Base-by-base conservation (phyloP, 306 rosid species). In the Fagus sylvatica region DNA sequence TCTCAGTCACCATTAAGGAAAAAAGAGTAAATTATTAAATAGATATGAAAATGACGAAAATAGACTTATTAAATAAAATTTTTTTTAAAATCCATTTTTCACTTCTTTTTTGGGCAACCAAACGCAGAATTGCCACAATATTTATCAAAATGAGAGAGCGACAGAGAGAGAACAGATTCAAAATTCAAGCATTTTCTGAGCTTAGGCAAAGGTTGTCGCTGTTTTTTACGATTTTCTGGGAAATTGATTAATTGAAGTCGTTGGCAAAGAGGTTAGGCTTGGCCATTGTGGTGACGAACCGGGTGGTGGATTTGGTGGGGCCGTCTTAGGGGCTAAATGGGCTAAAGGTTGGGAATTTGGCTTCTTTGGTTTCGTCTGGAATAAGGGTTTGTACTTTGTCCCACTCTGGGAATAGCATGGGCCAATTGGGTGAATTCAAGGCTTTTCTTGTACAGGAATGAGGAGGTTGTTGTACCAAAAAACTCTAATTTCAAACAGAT, bases 401-500 rank as follows among this genome's bases (percentile, higher is more conserved):
- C 98, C 0, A 97, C 98, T 0, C 48, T 94, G 55, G 97, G 98
- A 53, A 16, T 92, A 10, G 88, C 91, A 0, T 94, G 98, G 98
- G 87, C 98, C 0, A 85, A 89, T n/a, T 94, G 98, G 9, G 91
- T 92, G 57, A 94, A 92, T 75, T 84, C 98, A 15, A 92, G 98
- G 82, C 17, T 94, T 59, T 92, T 94, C 69, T 80, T 94, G 76
- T 87, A 91, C 2, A 85, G 88, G 66, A 68, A 86, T 49, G 89
- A 86, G 37, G 88, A 78, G 70, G 65, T 80, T 41, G 55, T 76
- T 40, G 82, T 56, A 7, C 83, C 67, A 71, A 84, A 74, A 12
- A 73, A 30, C 28, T 22, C 28, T 22, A 22, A 22, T 22, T 22
- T 22, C 28, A 22, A 22, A 22, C 28, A 22, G 28, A 22, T 22